A percentile compares a stretch with the other conserved stretches of the same genome.
These are phyloP conservation scores for Neospermospora avenae DNA, from an alignment of 2,329 filamentous ascomycete genomes.

Conservation along the genomic window DNA sequence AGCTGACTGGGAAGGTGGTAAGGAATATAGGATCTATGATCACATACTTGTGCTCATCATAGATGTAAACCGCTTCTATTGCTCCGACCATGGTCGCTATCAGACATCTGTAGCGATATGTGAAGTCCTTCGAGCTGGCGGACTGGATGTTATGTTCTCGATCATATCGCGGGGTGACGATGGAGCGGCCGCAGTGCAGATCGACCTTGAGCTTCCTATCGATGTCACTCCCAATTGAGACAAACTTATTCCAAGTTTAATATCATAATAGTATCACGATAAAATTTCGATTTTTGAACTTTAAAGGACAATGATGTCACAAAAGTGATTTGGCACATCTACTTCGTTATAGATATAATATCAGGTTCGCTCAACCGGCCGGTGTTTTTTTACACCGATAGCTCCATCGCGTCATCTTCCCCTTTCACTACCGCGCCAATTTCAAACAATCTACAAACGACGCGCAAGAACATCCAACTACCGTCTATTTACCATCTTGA, in stretches of 20 bases:
- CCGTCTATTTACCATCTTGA: neutral
- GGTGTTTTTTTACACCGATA: too few relatives aligned
- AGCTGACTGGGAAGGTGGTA: conserved; percentile 54
- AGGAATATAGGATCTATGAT: conserved; percentile 12
- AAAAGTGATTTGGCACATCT: too few relatives aligned
- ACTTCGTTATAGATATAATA: too few relatives aligned
- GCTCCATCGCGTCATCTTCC: neutral
- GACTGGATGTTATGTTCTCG: neutral
- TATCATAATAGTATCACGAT: too few relatives aligned
- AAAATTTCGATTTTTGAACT: too few relatives aligned
- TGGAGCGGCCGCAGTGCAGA: conserved; percentile 19
- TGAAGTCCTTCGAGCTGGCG: conserved; percentile 1
- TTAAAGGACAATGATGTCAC: too few relatives aligned
- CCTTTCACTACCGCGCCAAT: neutral
- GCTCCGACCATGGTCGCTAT: conserved; percentile 68
- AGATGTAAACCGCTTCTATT: conserved; percentile 95
- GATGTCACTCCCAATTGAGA: too few relatives aligned
- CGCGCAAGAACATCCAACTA: neutral
- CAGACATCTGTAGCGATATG: conserved; percentile 20
- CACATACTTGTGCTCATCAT: conserved; percentile 86
- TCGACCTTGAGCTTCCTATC: neutral
- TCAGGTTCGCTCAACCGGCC: too few relatives aligned
- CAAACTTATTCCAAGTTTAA: too few relatives aligned
- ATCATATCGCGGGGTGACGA: neutral
- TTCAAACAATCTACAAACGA: neutral